A percentile compares a stretch with the other conserved stretches of the same genome.
Evolutionary conservation across 768 basidiomycete species (phyloP).

Genomic region (Leccinellum albellum): DNA sequence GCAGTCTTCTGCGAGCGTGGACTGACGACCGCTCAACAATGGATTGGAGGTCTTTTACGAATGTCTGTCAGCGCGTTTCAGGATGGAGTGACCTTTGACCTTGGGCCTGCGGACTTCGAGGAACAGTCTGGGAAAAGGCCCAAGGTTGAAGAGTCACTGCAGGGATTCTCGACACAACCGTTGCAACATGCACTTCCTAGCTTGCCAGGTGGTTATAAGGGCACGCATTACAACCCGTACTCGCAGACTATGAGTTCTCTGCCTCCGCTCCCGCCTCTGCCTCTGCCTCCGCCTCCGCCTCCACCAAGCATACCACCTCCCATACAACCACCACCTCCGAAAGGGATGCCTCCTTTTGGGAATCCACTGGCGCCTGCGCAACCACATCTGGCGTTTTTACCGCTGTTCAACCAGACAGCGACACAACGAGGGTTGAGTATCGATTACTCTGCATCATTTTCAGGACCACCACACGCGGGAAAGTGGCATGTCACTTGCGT

Average conservation of each 20-base stretch:
- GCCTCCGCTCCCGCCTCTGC: constrained; percentile 17
- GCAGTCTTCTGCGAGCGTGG: constrained; percentile 58
- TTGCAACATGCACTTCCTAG: constrained; percentile 19
- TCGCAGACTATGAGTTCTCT: constrained; percentile 10
- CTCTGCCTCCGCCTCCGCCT: constrained; percentile 27
- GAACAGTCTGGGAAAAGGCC: constrained; percentile 29
- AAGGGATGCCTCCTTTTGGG: constrained; percentile 29
- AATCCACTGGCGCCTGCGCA: constrained; percentile 67
- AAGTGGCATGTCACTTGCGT: constrained; percentile 65
- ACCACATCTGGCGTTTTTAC: constrained; percentile 60
- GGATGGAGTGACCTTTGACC: constrained; percentile 12
- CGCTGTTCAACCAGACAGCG: constrained; percentile 73
- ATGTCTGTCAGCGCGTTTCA: constrained; percentile 19
- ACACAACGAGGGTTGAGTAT: constrained; percentile 60
- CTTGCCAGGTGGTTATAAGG: constrained; percentile 16
- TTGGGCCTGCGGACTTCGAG: constrained; percentile 24
- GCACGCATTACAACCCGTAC: constrained; percentile 32
- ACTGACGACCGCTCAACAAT: constrained; percentile 46
- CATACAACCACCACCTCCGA: constrained; percentile 35
- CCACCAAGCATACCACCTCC: constrained; percentile 32
- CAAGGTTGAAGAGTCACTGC: constrained; percentile 30
- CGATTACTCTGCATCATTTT: constrained; percentile 56
- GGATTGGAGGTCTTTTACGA: constrained; percentile 47
- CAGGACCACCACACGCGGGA: constrained; percentile 65
- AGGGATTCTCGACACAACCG: constrained; percentile 29